phyloP scores from a whole-genome alignment of 2,329 filamentous ascomycete species.

The Zasmidium angulare region DNA sequence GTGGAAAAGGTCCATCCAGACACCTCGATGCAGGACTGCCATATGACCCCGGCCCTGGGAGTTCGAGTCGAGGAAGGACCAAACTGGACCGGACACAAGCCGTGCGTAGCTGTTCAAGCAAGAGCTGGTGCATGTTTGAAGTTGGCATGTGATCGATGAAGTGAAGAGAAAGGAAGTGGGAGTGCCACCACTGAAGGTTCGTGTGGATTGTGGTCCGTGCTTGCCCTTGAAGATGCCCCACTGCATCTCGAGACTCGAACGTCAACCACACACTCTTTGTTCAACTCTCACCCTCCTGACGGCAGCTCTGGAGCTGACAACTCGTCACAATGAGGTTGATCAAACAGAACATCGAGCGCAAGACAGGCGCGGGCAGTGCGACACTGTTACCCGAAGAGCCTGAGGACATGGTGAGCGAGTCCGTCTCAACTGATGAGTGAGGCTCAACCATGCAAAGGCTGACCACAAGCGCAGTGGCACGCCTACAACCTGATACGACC shows the following conservation, averaged over 20 bases:
- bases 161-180: not conserved
- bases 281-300: not conserved
- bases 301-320: not conserved
- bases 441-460: slow-evolving; percentile 5
- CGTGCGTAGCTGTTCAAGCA: not conserved
- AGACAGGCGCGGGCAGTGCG: slow-evolving; percentile 64
- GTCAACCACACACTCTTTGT: not conserved
- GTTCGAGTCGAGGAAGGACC: not conserved
- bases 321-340: slow-evolving; percentile 60
- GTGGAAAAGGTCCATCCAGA: not conserved
- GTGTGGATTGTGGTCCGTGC: not conserved
- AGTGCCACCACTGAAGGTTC: not conserved
- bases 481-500: slow-evolving; percentile 71
- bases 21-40: not conserved
- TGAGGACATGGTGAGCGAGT: slow-evolving; percentile 65
- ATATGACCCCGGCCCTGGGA: not conserved
- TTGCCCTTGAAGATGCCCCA: not conserved
- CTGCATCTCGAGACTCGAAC: not conserved
- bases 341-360: slow-evolving; percentile 63
- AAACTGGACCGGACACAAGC: not conserved
- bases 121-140: not conserved
- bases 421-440: not conserved
- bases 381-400: slow-evolving; percentile 70
- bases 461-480: slow-evolving; percentile 58
- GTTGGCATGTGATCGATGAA: not conserved